Percentiles rank a stretch among this genome's conserved stretches.
phyloP scores from a whole-genome alignment of 441 rosid species.

The Daphne laureola region DNA sequence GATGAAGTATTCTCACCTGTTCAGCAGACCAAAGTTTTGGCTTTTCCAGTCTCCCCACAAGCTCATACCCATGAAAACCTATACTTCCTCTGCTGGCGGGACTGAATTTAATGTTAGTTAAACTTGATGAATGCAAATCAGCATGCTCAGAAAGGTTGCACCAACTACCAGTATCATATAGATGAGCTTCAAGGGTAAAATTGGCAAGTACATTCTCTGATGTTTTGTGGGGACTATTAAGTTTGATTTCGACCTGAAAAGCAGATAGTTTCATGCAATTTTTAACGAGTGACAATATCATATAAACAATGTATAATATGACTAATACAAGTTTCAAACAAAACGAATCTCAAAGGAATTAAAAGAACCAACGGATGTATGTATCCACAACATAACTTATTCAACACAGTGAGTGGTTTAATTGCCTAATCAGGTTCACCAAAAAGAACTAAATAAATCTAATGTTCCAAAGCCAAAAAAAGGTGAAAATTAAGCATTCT shows the following conservation, averaged over 20 bases:
- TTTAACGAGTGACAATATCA: not conserved
- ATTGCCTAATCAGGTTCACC: too few species aligned
- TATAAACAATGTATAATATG: too few species aligned
- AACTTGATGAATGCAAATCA: conserved; percentile 48
- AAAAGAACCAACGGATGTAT: too few species aligned
- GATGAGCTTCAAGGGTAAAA: conserved; percentile 69
- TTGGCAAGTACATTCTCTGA: conserved; percentile 47
- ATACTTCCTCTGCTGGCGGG: conserved; percentile 34
- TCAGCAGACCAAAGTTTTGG: conserved; percentile 99
- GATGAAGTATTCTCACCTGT: conserved; percentile 48
- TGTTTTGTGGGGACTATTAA: conserved; percentile 50
- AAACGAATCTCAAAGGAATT: too few species aligned
- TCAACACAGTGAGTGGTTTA: too few species aligned
- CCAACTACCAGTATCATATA: conserved; percentile 76
- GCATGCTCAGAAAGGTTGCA: conserved; percentile 30
- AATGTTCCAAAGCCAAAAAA: too few species aligned
- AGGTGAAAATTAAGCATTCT: too few species aligned
- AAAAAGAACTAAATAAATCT: too few species aligned
- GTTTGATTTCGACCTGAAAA: conserved; percentile 82
- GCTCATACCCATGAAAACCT: conserved; percentile 71
- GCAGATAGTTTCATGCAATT: conserved; percentile 2
- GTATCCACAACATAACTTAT: too few species aligned
- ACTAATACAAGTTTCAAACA: too few species aligned
- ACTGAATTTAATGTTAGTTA: conserved; percentile 48
- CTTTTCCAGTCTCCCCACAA: conserved; percentile 63